phyloP scores from a whole-genome alignment of 306 rosid species.

The Lupinus albus region DNA sequence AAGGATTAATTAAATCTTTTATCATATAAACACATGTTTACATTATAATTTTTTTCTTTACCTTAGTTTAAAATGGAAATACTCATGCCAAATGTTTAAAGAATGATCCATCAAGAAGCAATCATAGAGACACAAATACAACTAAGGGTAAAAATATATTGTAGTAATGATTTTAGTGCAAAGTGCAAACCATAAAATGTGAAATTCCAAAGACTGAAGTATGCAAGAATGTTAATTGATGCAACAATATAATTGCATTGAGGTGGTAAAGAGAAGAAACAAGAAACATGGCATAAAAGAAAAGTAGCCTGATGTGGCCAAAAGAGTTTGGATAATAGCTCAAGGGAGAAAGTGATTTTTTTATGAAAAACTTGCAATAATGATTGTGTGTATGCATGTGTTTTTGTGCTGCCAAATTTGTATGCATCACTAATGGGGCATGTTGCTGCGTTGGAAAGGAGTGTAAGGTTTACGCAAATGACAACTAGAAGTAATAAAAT shows the following conservation, averaged over 20 bases:
- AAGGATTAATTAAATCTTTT: background rate
- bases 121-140: conserved; percentile 15
- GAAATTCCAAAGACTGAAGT: conserved; percentile 28
- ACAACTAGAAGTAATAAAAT: conserved; percentile 60
- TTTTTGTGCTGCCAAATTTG: conserved; percentile 41
- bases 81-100: conserved; percentile 6
- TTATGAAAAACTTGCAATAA: conserved; percentile 28
- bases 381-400: conserved; percentile 47
- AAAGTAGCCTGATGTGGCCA: conserved; percentile 26
- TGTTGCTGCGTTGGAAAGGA: conserved; percentile 71
- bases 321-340: conserved; percentile 45
- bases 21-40: background rate
- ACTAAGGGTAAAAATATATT: conserved; percentile 7
- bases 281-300: conserved; percentile 27
- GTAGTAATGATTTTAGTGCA: background rate
- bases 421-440: conserved; percentile 52
- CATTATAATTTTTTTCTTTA: background rate
- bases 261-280: conserved; percentile 44
- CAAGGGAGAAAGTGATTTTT: conserved; percentile 31
- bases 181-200: background rate
- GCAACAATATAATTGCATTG: background rate
- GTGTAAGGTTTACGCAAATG: conserved; percentile 59
- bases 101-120: conserved; percentile 24
- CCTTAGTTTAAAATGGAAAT: conserved; percentile 19
- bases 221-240: conserved; percentile 1